Base-by-base conservation (phyloP, 257 asterid genomes). In the Linderniella brevidens region DNA sequence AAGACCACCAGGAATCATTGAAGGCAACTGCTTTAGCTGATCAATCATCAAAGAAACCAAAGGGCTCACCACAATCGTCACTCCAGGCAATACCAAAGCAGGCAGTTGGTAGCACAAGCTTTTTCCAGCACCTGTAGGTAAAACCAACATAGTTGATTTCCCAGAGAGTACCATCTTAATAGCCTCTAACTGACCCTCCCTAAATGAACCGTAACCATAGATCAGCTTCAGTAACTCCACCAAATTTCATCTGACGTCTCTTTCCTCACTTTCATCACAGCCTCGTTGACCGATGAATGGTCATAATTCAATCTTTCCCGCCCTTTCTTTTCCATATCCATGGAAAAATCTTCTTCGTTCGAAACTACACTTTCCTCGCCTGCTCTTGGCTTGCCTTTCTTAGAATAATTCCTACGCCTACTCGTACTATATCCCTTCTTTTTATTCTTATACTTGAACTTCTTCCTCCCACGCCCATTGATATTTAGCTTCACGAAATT, bases 121-220 rank as follows among this genome's bases (percentile, higher is more conserved):
- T 69, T 88, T 88, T 10, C 96, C 98, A 9, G 94, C 82, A 7
- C 98, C 98, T 1, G 98, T 88, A 4, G 98, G 96, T 72, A 88
- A 66, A 37, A 88, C 87, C 71, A 88, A 60, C 94, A 80, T 88
- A 5, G 94, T 65, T 0, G 94, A 76, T 64, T 75, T 50, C 58
- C 90, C 80, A 0, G 66, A 69, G 46, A 88, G 86, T 71, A 88
- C 87, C 90, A 67, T 78, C 66, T 78, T 80, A 17, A 88, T 70
- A 35, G 95, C 93, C 64, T 88, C 94, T 68, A 88, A 63, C 63
- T 88, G 96, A 37, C 86, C 96, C 63, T 74, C 79, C 60, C 87
- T 73, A 63, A 84, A 84, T 19, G 94, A 78, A 72, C 71, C 76
- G 25, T 76, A 76, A 20, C 93, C 93, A 57, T 72, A 83, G n/a